Evolutionary conservation across 2,329 filamentous ascomycete genomes (phyloP).

Genomic region (Colletotrichum sp.): DNA sequence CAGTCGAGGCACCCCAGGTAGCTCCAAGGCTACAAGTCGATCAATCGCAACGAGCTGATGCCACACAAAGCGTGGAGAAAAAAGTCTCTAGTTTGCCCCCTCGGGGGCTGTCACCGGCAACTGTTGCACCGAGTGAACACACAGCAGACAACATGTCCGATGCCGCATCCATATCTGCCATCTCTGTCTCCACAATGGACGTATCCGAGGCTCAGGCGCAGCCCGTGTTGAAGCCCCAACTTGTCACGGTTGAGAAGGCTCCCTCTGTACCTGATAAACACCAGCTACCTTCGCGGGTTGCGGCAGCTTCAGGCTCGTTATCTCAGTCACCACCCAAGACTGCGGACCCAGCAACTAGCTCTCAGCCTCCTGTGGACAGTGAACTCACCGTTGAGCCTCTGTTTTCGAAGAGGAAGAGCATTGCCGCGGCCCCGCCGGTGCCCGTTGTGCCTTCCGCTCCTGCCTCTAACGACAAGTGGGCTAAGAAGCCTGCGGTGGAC

Average conservation of each 20-base stretch:
- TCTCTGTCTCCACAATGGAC: conserved; percentile 27
- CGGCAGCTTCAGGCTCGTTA: background rate
- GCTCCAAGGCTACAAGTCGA: background rate
- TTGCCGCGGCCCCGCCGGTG: background rate
- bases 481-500: conserved; percentile 27
- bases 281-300: background rate
- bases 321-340: background rate
- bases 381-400: conserved; percentile 2
- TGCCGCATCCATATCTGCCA: conserved; percentile 24
- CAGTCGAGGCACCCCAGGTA: background rate
- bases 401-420: background rate
- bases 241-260: conserved; percentile 17
- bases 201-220: conserved; percentile 26
- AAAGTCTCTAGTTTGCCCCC: background rate
- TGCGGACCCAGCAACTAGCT: background rate
- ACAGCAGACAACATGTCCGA: conserved; percentile 11
- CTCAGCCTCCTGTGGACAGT: background rate
- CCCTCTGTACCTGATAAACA: background rate
- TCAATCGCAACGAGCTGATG: background rate
- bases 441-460: background rate
- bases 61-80: background rate
- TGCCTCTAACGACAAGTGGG: conserved; percentile 24
- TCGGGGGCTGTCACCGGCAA: background rate
- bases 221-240: conserved; percentile 24
- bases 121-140: background rate